phyloP scores from a whole-genome alignment of 345 rosid genomes.

The Salix arbutifolia region DNA sequence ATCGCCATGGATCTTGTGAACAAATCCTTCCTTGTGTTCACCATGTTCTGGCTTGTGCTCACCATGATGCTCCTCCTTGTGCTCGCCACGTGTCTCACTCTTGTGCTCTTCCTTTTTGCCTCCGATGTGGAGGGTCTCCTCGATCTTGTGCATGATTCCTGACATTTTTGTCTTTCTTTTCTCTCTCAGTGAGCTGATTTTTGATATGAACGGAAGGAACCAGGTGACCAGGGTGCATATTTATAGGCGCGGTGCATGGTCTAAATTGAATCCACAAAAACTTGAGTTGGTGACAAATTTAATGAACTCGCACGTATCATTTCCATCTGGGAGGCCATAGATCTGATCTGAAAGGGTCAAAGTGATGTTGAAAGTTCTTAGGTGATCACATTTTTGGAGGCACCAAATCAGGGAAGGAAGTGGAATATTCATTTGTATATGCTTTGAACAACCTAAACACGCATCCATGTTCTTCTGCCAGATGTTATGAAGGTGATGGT shows the following conservation, averaged over 20 bases:
- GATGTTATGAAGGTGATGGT: neutral
- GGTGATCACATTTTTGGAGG: neutral
- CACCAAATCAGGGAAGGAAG: neutral
- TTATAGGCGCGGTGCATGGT: neutral
- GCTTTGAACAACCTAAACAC: neutral
- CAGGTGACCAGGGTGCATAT: neutral
- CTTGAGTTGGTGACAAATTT: neutral
- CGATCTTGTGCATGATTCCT: slow-evolving; percentile 63
- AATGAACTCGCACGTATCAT: neutral
- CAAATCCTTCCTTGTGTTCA: slow-evolving; percentile 46
- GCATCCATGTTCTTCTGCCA: neutral
- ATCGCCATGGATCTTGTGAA: slow-evolving; percentile 35
- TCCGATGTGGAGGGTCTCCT: slow-evolving; percentile 62
- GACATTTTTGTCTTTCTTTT: slow-evolving; percentile 21
- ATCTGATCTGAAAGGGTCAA: neutral
- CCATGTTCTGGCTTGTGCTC: neutral
- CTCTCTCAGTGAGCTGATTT: neutral
- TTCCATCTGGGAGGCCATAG: neutral
- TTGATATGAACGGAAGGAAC: neutral
- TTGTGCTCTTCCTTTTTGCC: slow-evolving; percentile 43
- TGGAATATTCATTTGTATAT: neutral
- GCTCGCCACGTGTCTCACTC: neutral
- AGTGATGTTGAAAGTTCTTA: neutral
- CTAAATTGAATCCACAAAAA: neutral
- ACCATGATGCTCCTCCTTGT: neutral